Conservation (phyloP, 768 basidiomycete species). For the Boletus subparvulus region DNA sequence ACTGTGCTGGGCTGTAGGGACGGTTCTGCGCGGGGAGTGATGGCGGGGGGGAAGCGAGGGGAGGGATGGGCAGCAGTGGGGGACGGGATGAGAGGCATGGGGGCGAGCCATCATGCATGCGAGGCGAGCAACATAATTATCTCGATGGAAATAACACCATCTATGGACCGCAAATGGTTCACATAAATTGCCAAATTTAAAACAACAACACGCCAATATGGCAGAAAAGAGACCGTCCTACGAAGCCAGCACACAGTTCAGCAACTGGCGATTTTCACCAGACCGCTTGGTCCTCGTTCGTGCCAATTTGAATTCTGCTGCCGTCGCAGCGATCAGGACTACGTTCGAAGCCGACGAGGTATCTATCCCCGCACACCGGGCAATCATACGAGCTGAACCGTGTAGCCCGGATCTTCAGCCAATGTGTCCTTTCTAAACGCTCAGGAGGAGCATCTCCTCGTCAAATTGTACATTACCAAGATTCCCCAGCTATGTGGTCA, state of each 20-base stretch:
- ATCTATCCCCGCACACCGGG: slow-evolving; percentile 11
- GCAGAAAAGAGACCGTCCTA: slow-evolving; percentile 49
- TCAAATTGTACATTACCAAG: slow-evolving; percentile 86
- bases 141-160: too few species aligned
- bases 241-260: slow-evolving; percentile 77
- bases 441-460: slow-evolving; percentile 83
- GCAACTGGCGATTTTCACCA: slow-evolving; percentile 86
- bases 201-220: neutral
- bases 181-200: neutral
- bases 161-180: neutral
- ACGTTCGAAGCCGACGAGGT: slow-evolving; percentile 84
- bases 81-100: neutral
- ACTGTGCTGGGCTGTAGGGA: neutral
- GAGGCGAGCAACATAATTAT: too few species aligned
- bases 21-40: neutral
- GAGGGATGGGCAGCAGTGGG: neutral
- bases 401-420: slow-evolving; percentile 70
- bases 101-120: neutral
- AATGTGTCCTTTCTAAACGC: slow-evolving; percentile 69
- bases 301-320: slow-evolving; percentile 65
- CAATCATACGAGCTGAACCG: slow-evolving; percentile 1
- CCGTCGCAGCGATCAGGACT: slow-evolving; percentile 71
- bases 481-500: slow-evolving; percentile 81
- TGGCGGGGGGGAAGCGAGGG: neutral
- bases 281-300: slow-evolving; percentile 63